Evolutionary conservation across 306 rosid species (phyloP), one percentile per base, ranked within the genome.

Genomic region (Cicer bijugum): DNA sequence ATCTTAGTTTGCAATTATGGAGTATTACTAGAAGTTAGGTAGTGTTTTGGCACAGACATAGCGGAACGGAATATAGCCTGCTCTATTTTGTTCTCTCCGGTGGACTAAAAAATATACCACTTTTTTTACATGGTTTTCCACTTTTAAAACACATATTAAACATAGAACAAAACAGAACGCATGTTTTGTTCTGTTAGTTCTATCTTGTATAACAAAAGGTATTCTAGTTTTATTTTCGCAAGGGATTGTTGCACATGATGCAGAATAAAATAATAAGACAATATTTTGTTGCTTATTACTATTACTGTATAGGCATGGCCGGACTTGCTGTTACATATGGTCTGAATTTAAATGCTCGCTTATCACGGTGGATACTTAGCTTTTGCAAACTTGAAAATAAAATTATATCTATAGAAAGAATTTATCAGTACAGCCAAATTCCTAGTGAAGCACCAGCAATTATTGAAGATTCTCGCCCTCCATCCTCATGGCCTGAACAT

Each of bases 281-380:
- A 19, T 38, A 16, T 48, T 84, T 20, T n/a, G 63, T 60, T 74
- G 46, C 72, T 80, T 12, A 84, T 73, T 33, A 44, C 51, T 59
- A 17, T 52, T 80, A 16, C 44, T 79, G 67, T 79, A 46, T 71
- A 94, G 99, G 96, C 87, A 94, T 94, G 99, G 99, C 99, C 16
- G 99, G 99, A 51, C 97, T 94, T 69, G 99, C 97, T 63, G 99
- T 94, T 46, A 94, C 97, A 1, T 94, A 94, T 83, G 97, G 99
- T 75, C 88, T 94, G 67, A 94, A 94, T 76, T 84, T 94, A 73
- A 94, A 91, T 81, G 99, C 97, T 28, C 96, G 99, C 60, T 66
- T 94, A 59, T 94, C 99, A n/a, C 87, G 99, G 60, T 94, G 99
- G 99, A 91, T 94, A 75, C 97, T 94, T 75, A 94, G 99, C 90